Conservation (phyloP, 2,329 filamentous ascomycete species). For the Aspergillus viridinutans region DNA sequence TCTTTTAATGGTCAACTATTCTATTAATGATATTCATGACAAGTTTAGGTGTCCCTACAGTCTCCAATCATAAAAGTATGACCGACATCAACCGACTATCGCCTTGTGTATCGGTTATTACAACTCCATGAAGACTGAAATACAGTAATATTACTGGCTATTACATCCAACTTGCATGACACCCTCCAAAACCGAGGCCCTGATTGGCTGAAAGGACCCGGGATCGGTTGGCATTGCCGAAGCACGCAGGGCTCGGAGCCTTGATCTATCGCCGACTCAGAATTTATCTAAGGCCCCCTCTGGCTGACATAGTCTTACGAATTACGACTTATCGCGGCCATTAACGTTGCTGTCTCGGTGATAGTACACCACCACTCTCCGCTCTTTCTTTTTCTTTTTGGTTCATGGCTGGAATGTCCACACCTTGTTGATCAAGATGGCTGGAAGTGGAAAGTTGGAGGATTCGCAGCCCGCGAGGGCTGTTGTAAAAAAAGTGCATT, state of each 20-base stretch:
- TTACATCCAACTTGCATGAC: constrained; percentile 12
- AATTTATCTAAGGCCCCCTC: constrained; percentile 13
- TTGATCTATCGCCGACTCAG: constrained; percentile 31
- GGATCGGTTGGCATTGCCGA: constrained; percentile 16
- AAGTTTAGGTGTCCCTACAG: background rate
- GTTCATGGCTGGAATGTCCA: constrained; percentile 13
- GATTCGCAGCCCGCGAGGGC: constrained; percentile 21
- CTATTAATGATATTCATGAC: background rate
- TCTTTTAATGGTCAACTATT: background rate
- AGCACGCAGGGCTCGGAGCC: constrained; percentile 23
- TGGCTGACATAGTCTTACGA: constrained; percentile 1
- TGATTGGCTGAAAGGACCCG: constrained; percentile 26
- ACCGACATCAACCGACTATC: background rate
- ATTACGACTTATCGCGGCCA: background rate
- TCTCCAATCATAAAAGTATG: background rate
- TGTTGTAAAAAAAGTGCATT: constrained; percentile 45
- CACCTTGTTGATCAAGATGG: constrained; percentile 29
- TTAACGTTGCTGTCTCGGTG: background rate
- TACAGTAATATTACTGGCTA: constrained; percentile 14
- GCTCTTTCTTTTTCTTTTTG: constrained; percentile 9
- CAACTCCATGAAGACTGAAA: background rate
- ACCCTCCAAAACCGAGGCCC: constrained; percentile 22
- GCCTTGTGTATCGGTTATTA: background rate
- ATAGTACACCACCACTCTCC: constrained; percentile 17
- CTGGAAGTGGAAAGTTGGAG: constrained; percentile 31